These are phyloP conservation scores for Paracamarosporium sp. DNA, from an alignment of 2,329 filamentous ascomycete species.

Conservation along the genomic window DNA sequence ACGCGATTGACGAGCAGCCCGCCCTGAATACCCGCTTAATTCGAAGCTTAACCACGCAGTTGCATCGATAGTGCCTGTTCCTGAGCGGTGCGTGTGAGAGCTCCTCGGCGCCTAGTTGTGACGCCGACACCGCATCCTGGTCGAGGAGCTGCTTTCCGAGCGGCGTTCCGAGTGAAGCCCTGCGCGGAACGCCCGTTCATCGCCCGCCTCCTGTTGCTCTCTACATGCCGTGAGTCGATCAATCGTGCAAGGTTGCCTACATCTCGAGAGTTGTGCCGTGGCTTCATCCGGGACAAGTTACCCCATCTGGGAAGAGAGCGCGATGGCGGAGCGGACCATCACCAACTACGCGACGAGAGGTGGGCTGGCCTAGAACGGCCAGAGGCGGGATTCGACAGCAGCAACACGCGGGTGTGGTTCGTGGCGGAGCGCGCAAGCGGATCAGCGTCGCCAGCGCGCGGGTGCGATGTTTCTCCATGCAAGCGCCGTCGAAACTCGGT, in stretches of 20 bases:
- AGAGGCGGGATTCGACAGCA: constrained; percentile 11
- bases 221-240: neutral
- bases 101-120: constrained; percentile 4
- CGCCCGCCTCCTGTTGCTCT: neutral
- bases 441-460: constrained; percentile 34
- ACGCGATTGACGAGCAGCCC: constrained; percentile 25
- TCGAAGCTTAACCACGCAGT: constrained; percentile 12
- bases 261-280: neutral
- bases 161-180: constrained; percentile 20
- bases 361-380: constrained; percentile 21
- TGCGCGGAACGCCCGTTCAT: constrained; percentile 1
- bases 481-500: constrained; percentile 29
- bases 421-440: constrained; percentile 24
- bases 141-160: constrained; percentile 19
- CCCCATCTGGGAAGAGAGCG: constrained; percentile 17
- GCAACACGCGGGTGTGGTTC: constrained; percentile 1
- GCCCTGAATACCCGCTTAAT: constrained; percentile 19
- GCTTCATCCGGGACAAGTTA: constrained; percentile 11
- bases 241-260: neutral
- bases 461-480: constrained; percentile 34
- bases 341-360: neutral
- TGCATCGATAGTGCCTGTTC: constrained; percentile 22
- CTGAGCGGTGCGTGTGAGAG: constrained; percentile 8
- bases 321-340: neutral
- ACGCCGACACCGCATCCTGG: neutral